phyloP scores from a whole-genome alignment of 2,329 filamentous ascomycete species.

The Neonectria coccinea region DNA sequence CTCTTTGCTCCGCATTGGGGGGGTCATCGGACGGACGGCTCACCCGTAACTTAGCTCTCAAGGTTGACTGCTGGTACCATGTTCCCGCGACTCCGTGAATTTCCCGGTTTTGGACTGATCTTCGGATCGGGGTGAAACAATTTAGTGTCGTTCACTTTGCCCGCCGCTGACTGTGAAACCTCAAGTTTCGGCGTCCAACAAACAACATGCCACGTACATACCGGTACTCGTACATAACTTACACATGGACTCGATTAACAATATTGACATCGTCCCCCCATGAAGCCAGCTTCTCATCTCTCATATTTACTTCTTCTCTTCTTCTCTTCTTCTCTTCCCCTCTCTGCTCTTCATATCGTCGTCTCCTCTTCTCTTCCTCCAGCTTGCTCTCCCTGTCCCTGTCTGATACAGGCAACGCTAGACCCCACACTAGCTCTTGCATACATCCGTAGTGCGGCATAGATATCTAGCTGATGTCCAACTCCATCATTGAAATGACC shows the following conservation, averaged over 20 bases:
- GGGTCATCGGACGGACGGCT: slow-evolving; percentile 20
- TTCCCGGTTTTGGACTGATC: slow-evolving; percentile 11
- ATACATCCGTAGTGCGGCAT: slow-evolving; percentile 3
- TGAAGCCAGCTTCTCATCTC: neutral
- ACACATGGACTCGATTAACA: neutral
- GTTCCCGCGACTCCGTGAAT: slow-evolving; percentile 22
- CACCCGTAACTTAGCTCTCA: slow-evolving; percentile 11
- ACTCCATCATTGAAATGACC: slow-evolving; percentile 14
- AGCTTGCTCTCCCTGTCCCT: neutral
- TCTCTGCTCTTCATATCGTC: neutral
- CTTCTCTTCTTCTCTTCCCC: too few species aligned
- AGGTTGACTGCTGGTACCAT: slow-evolving; percentile 3
- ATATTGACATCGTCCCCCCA: neutral
- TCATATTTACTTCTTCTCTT: neutral
- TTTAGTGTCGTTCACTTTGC: neutral
- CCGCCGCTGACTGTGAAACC: neutral
- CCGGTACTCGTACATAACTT: neutral
- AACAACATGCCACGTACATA: too few species aligned
- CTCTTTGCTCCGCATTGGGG: slow-evolving; percentile 20
- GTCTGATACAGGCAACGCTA: slow-evolving; percentile 3
- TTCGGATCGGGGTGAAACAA: neutral
- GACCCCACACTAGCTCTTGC: slow-evolving; percentile 7
- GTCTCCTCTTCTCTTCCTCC: neutral
- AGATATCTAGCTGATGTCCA: slow-evolving; percentile 9
- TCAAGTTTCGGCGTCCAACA: too few species aligned